A percentile compares a stretch with the other conserved stretches of the same genome.
Conservation (phyloP, 768 basidiomycete genomes). For the Phaeotremella fagi region DNA sequence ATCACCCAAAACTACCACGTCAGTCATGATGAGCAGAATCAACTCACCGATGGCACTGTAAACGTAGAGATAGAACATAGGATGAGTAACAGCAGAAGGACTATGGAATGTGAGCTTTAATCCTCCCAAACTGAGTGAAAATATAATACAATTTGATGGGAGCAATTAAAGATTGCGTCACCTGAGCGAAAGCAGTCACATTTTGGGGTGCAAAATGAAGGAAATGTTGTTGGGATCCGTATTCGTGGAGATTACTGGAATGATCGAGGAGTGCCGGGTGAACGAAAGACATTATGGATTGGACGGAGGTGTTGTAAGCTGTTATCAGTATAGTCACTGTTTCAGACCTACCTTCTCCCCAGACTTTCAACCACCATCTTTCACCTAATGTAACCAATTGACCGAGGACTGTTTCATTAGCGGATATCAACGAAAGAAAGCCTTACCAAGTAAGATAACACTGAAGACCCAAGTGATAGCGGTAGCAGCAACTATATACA, state of each 20-base stretch:
- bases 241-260: slow-evolving; percentile 1
- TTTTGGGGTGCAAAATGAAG: background rate
- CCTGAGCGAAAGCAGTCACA: background rate
- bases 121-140: no score
- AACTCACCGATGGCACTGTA: slow-evolving; percentile 34
- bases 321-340: background rate
- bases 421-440: slow-evolving; percentile 30
- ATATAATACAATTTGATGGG: background rate
- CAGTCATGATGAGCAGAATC: background rate
- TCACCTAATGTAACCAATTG: slow-evolving; percentile 36
- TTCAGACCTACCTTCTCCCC: slow-evolving; percentile 57
- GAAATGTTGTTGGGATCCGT: background rate
- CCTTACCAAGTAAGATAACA: slow-evolving; percentile 58
- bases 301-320: slow-evolving; percentile 23
- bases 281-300: slow-evolving; percentile 9
- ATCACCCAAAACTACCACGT: slow-evolving; percentile 19
- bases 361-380: slow-evolving; percentile 67
- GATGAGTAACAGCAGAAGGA: slow-evolving; percentile 32
- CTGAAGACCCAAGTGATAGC: slow-evolving; percentile 39
- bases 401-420: slow-evolving; percentile 16
- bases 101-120: no score
- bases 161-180: background rate
- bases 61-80: slow-evolving; percentile 32
- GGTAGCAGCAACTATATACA: slow-evolving; percentile 49
- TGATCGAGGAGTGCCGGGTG: slow-evolving; percentile 17